Conservation (phyloP, 257 asterid species). For the Eucommia ulmoides region DNA sequence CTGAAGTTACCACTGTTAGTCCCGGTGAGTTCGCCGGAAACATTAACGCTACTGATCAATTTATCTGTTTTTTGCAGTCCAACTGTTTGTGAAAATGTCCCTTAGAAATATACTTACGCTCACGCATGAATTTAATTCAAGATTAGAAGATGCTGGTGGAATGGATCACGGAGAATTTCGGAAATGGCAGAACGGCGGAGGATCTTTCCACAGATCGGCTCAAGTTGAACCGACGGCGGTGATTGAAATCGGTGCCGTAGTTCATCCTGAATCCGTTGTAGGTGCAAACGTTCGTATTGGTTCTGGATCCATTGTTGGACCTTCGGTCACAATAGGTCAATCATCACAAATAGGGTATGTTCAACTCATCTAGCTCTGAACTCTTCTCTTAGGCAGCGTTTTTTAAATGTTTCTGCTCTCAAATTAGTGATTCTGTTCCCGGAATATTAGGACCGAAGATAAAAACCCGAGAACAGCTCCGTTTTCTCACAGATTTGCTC, state of each 20-base stretch:
- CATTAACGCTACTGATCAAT: too few relatives aligned
- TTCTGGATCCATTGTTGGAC: constrained; percentile 72
- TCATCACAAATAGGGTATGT: constrained; percentile 77
- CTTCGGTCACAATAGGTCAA: constrained; percentile 56
- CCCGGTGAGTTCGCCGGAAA: constrained; percentile 25
- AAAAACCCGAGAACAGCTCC: too few relatives aligned
- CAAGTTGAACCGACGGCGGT: constrained; percentile 60
- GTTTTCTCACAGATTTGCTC: too few relatives aligned
- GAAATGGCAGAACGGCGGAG: constrained; percentile 77
- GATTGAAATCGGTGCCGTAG: constrained; percentile 57
- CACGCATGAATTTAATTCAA: constrained; percentile 15
- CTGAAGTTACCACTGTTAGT: too few relatives aligned
- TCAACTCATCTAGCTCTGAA: constrained; percentile 1
- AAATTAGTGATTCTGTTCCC: too few relatives aligned
- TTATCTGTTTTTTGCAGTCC: too few relatives aligned
- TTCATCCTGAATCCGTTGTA: constrained; percentile 53
- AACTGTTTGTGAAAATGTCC: constrained; percentile 49
- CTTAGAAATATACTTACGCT: constrained; percentile 1
- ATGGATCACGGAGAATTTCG: constrained; percentile 28
- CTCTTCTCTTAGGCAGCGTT: too few relatives aligned
- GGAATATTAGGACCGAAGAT: too few relatives aligned
- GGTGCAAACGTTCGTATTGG: constrained; percentile 56
- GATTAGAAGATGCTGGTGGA: constrained; percentile 28
- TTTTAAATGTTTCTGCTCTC: too few relatives aligned
- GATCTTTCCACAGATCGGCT: constrained; percentile 59